phyloP scores from a whole-genome alignment of 805 yeast genomes.

The Blastobotrys attinorum region DNA sequence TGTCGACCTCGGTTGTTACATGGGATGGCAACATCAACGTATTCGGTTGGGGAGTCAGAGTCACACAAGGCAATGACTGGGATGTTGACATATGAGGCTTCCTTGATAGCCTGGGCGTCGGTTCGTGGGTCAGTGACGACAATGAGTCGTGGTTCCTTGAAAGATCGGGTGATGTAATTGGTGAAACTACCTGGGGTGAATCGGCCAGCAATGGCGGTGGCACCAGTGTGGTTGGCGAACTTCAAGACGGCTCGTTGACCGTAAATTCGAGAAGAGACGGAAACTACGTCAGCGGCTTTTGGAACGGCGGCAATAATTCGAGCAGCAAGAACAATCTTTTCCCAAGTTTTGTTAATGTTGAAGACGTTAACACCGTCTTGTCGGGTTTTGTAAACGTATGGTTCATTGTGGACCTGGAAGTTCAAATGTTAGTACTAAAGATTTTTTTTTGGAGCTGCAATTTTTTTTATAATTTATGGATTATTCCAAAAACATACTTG shows the following conservation, averaged over 20 bases:
- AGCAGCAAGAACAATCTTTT: conserved; percentile 98
- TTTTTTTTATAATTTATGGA: too few species aligned
- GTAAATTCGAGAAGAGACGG: conserved; percentile 97
- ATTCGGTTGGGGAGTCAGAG: conserved; percentile 98
- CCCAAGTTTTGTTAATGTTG: conserved; percentile 99
- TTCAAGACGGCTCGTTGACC: conserved; percentile 99
- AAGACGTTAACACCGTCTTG: conserved; percentile 99
- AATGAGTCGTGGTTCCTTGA: conserved; percentile 99
- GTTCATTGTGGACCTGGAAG: conserved; percentile 70
- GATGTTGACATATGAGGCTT: conserved; percentile 99
- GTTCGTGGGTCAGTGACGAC: conserved; percentile 99
- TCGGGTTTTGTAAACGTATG: conserved; percentile 84
- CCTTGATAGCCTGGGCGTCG: conserved; percentile 99
- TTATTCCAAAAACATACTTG: conserved; percentile 35
- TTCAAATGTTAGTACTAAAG: neutral
- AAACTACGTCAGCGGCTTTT: conserved; percentile 97
- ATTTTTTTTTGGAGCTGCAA: too few species aligned
- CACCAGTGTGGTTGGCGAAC: conserved; percentile 99
- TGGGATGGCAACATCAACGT: conserved; percentile 99
- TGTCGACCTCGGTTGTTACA: conserved; percentile 99
- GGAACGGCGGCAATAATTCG: conserved; percentile 99
- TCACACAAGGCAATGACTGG: conserved; percentile 99
- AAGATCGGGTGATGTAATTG: conserved; percentile 99
- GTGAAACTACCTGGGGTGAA: conserved; percentile 99
- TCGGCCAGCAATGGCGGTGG: conserved; percentile 99